Evolutionary conservation across 1,139 yeast species (phyloP).

Genomic region (Yamadazyma oceani): DNA sequence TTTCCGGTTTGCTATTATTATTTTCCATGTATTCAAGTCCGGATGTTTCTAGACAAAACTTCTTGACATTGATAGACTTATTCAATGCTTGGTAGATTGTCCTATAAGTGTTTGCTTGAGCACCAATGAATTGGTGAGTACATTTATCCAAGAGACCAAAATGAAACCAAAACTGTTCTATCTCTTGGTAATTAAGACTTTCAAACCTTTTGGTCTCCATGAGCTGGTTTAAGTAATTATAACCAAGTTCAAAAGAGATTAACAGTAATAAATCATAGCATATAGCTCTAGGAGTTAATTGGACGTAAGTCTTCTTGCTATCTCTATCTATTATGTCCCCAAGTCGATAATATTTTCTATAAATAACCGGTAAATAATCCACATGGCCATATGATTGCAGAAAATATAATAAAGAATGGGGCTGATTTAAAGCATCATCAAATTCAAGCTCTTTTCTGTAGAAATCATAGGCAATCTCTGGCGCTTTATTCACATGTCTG

Average conservation of each 20-base stretch:
- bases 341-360: slow-evolving; percentile 6
- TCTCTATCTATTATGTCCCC: neutral
- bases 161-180: slow-evolving; percentile 28
- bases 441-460: too few relatives aligned
- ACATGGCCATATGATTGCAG: too few relatives aligned
- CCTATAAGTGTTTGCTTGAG: too few relatives aligned
- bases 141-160: slow-evolving; percentile 25
- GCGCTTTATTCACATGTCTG: too few relatives aligned
- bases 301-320: neutral
- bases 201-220: neutral
- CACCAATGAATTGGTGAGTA: slow-evolving; percentile 17
- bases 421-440: too few relatives aligned
- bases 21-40: too few relatives aligned
- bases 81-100: too few relatives aligned
- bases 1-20: too few relatives aligned
- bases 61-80: too few relatives aligned
- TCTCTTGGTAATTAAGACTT: slow-evolving; percentile 1
- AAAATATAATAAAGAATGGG: too few relatives aligned
- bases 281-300: slow-evolving; percentile 4
- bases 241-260: slow-evolving; percentile 19
- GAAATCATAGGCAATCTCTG: too few relatives aligned
- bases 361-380: slow-evolving; percentile 20
- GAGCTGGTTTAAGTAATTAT: slow-evolving; percentile 9
- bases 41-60: too few relatives aligned
- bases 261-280: slow-evolving; percentile 13